phyloP scores from a whole-genome alignment of 805 yeast species.

The Blastobotrys terrestris region DNA sequence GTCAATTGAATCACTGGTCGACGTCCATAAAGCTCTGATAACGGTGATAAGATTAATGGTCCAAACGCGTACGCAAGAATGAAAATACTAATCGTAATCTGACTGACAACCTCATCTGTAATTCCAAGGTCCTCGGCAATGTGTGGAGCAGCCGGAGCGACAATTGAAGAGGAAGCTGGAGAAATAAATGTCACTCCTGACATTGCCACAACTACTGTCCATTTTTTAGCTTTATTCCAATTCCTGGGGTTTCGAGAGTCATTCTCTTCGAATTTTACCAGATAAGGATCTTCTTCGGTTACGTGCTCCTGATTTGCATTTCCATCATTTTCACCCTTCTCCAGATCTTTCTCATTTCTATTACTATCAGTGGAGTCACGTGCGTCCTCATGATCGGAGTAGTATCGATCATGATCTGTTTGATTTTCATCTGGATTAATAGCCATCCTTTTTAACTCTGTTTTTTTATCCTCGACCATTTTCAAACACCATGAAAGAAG shows the following conservation, averaged over 20 bases:
- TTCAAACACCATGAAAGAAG: too few relatives aligned
- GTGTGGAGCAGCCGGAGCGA: slow-evolving; percentile 50
- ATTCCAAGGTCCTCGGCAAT: slow-evolving; percentile 43
- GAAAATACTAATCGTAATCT: slow-evolving; percentile 55
- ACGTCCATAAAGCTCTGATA: slow-evolving; percentile 62
- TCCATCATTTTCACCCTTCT: neutral
- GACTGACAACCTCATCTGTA: slow-evolving; percentile 37
- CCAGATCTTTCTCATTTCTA: neutral
- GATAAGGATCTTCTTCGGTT: slow-evolving; percentile 7
- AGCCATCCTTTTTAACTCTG: too few relatives aligned
- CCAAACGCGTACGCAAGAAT: slow-evolving; percentile 64
- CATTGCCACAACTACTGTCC: slow-evolving; percentile 42
- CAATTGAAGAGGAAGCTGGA: slow-evolving; percentile 57
- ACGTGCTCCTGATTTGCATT: slow-evolving; percentile 1
- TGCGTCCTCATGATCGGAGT: too few relatives aligned
- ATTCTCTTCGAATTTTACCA: slow-evolving; percentile 21
- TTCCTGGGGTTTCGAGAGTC: slow-evolving; percentile 58
- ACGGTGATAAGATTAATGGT: slow-evolving; percentile 59
- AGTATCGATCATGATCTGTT: too few relatives aligned
- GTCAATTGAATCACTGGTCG: slow-evolving; percentile 46
- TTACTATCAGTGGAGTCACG: too few relatives aligned
- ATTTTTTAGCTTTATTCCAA: slow-evolving; percentile 42
- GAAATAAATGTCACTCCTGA: slow-evolving; percentile 50
- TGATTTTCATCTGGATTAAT: too few relatives aligned
- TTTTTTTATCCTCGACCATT: too few relatives aligned